phyloP scores from a whole-genome alignment of 179 eudicot species.

The Corrigiola litoralis region DNA sequence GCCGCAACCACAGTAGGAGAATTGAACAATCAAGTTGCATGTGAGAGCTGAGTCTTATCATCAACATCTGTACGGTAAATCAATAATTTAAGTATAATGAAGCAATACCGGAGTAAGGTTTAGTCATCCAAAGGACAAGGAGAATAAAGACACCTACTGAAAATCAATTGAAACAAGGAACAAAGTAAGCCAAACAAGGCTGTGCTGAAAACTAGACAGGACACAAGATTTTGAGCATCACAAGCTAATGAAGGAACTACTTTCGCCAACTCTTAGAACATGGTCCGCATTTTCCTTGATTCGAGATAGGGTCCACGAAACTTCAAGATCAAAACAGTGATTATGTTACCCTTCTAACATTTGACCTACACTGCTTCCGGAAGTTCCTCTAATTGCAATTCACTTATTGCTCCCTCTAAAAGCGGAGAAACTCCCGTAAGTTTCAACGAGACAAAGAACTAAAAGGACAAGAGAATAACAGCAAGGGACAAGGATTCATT shows the following conservation, averaged over 20 bases:
- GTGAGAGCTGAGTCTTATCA: conserved; percentile 60
- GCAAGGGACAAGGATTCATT: background rate
- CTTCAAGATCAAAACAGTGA: no score
- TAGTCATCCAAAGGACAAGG: background rate
- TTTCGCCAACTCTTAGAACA: no score
- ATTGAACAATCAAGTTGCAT: conserved; percentile 28
- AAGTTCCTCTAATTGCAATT: no score
- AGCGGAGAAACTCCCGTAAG: background rate
- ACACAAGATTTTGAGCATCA: no score
- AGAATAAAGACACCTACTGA: background rate
- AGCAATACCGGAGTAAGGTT: background rate
- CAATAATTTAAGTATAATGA: background rate
- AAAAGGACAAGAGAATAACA: background rate
- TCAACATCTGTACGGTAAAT: conserved; percentile 57
- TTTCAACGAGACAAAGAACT: background rate
- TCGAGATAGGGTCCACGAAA: no score
- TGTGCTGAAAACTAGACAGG: no score
- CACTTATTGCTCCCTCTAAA: no score
- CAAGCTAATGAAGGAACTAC: no score
- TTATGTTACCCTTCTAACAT: no score
- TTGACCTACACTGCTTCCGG: no score
- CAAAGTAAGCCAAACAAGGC: no score
- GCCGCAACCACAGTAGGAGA: conserved; percentile 52
- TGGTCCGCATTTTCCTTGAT: no score
- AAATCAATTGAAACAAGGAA: background rate